Conservation (phyloP, 768 basidiomycete species). For the Pleurotus tuoliensis region DNA sequence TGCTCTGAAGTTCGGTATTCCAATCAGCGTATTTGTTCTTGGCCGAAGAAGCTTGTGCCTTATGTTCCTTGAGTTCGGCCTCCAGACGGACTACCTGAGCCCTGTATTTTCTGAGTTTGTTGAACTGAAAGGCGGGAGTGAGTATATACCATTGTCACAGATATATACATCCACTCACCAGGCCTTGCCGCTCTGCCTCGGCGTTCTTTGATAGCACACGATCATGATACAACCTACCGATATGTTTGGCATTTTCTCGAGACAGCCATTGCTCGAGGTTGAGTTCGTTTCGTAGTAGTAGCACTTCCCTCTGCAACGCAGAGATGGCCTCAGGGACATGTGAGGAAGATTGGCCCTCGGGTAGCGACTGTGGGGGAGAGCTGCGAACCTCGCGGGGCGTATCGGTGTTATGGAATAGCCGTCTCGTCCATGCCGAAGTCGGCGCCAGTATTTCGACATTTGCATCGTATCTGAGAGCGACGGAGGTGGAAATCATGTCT, state of each 20-base stretch:
- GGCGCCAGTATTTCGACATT: slow-evolving; percentile 59
- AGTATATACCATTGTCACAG: neutral
- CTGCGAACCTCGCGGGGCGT: slow-evolving; percentile 20
- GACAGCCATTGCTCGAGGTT: slow-evolving; percentile 85
- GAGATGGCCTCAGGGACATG: slow-evolving; percentile 66
- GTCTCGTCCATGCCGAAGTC: slow-evolving; percentile 47
- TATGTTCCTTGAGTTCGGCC: slow-evolving; percentile 67
- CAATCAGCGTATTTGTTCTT: slow-evolving; percentile 82
- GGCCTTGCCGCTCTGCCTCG: slow-evolving; percentile 76
- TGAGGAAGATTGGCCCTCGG: slow-evolving; percentile 13
- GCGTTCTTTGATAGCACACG: slow-evolving; percentile 68
- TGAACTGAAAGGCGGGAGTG: slow-evolving; percentile 47
- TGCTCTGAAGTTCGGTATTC: slow-evolving; percentile 78
- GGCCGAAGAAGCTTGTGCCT: slow-evolving; percentile 64
- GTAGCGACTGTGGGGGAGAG: neutral
- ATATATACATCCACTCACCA: slow-evolving; percentile 44
- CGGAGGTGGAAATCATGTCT: slow-evolving; percentile 70
- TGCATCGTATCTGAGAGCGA: slow-evolving; percentile 68
- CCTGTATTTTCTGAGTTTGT: slow-evolving; percentile 77
- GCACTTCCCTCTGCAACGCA: slow-evolving; percentile 68
- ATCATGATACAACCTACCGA: slow-evolving; percentile 75
- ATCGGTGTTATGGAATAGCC: slow-evolving; percentile 34
- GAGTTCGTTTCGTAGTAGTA: slow-evolving; percentile 74
- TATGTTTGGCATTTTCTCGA: slow-evolving; percentile 76
- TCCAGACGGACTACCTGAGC: slow-evolving; percentile 64